A percentile compares a stretch with the other conserved stretches of the same genome.
phyloP scores from a whole-genome alignment of 177 flowering plant genomes.

The Vitis hybrid region DNA sequence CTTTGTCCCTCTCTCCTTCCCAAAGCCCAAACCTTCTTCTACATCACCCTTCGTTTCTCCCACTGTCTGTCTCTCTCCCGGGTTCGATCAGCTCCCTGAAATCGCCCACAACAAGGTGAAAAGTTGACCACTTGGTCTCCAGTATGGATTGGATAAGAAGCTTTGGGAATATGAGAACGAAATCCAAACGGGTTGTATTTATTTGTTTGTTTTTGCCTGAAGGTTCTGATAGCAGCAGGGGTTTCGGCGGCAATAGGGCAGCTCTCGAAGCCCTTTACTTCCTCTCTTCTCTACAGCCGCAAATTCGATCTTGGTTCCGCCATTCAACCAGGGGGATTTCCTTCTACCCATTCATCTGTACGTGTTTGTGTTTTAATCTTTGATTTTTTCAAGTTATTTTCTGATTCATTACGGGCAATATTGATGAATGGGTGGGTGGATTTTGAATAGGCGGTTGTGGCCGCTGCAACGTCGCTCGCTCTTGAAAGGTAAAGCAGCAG shows the following conservation, averaged over 20 bases:
- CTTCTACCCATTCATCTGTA: constrained; percentile 93
- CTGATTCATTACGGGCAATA: too few relatives aligned
- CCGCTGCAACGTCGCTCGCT: constrained; percentile 71
- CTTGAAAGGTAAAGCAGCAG: constrained; percentile 61
- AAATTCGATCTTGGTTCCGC: constrained; percentile 47
- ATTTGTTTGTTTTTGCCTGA: not conserved
- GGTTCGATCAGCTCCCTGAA: constrained; percentile 40
- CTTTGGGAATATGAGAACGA: too few relatives aligned
- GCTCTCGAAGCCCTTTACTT: constrained; percentile 74
- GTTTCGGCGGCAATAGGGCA: constrained; percentile 78
- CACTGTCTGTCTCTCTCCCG: constrained; percentile 1
- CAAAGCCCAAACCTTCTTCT: too few relatives aligned
- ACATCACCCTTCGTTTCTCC: too few relatives aligned
- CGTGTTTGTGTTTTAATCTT: not conserved
- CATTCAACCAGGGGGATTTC: constrained; percentile 81
- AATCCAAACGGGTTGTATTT: not conserved
- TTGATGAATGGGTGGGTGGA: not conserved
- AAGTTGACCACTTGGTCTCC: too few relatives aligned
- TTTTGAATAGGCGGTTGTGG: constrained; percentile 59
- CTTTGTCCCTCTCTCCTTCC: too few relatives aligned
- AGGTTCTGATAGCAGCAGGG: constrained; percentile 72
- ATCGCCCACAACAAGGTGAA: constrained; percentile 61
- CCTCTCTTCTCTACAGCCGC: constrained; percentile 49
- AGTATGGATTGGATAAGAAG: too few relatives aligned
- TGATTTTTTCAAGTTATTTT: not conserved